A percentile compares a stretch with the other conserved stretches of the same genome.
Evolutionary conservation across 495 filamentous ascomycete species (phyloP).

Genomic region (Hyaloscypha finlandica): DNA sequence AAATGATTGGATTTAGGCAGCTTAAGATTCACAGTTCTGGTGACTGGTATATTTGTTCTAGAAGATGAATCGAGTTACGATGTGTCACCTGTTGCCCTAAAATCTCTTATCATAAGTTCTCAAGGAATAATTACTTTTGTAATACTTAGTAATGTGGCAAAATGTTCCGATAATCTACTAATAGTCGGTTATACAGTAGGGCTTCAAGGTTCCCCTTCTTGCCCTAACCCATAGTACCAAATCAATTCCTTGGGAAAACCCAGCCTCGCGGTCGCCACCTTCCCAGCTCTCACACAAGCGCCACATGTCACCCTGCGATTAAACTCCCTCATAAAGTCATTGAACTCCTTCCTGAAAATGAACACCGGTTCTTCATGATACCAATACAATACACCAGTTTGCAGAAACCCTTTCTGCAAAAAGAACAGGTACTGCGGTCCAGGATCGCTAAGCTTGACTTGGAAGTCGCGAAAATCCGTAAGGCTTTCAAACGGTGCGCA

Average conservation of each 20-base stretch:
- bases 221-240: not conserved
- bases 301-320: not conserved
- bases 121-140: no score
- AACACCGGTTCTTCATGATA: not conserved
- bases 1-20: no score
- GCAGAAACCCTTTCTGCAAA: constrained; percentile 3
- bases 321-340: not conserved
- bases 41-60: no score
- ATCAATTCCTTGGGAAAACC: not conserved
- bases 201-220: not conserved
- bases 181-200: no score
- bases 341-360: not conserved
- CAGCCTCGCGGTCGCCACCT: not conserved
- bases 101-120: no score
- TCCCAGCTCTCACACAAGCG: not conserved
- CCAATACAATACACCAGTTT: not conserved
- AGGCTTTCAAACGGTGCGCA: not conserved
- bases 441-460: not conserved
- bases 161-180: no score
- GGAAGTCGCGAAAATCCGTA: not conserved
- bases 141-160: no score
- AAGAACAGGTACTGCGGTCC: constrained; percentile 3
- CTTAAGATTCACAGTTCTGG: no score
- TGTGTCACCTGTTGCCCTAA: no score
- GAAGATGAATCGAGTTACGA: no score